phyloP scores from a whole-genome alignment of 2,329 filamentous ascomycete genomes.

The Byssoonygena ceratinophila region DNA sequence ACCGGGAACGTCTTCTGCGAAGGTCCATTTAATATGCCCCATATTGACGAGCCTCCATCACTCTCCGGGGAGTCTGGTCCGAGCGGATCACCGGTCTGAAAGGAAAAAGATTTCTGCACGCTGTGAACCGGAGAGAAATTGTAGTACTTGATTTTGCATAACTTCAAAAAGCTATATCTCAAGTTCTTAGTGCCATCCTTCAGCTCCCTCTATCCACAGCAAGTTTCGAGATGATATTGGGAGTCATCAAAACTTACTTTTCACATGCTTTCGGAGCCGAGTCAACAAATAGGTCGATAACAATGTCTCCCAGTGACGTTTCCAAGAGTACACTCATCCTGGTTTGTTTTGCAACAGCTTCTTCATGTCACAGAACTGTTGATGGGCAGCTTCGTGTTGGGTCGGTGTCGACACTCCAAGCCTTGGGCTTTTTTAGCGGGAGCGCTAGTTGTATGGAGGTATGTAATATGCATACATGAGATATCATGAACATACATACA shows the following conservation, averaged over 20 bases:
- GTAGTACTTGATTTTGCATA: constrained; percentile 99
- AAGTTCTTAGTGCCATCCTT: constrained; percentile 44
- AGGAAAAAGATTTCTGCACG: constrained; percentile 89
- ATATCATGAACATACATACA: neutral
- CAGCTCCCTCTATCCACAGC: constrained; percentile 39
- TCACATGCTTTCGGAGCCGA: constrained; percentile 86
- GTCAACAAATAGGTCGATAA: constrained; percentile 82
- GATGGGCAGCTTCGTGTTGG: no score
- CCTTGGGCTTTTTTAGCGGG: neutral
- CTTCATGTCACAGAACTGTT: neutral
- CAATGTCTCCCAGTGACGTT: constrained; percentile 85
- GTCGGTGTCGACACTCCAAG: no score
- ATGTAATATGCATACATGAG: neutral
- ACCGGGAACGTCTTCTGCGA: constrained; percentile 68
- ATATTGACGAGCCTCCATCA: constrained; percentile 88
- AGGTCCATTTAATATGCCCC: constrained; percentile 65
- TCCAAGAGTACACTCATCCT: constrained; percentile 87
- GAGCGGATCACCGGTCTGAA: constrained; percentile 89
- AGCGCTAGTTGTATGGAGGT: neutral
- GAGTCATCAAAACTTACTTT: constrained; percentile 57
- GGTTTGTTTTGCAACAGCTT: neutral
- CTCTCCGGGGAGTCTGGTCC: constrained; percentile 74
- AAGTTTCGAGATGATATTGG: constrained; percentile 6
- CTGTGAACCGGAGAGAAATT: constrained; percentile 90
- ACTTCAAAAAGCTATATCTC: constrained; percentile 73